Evolutionary conservation across 306 rosid genomes (phyloP), one percentile per base, ranked within the genome.

Genomic region (Citrullus mucosospermus): DNA sequence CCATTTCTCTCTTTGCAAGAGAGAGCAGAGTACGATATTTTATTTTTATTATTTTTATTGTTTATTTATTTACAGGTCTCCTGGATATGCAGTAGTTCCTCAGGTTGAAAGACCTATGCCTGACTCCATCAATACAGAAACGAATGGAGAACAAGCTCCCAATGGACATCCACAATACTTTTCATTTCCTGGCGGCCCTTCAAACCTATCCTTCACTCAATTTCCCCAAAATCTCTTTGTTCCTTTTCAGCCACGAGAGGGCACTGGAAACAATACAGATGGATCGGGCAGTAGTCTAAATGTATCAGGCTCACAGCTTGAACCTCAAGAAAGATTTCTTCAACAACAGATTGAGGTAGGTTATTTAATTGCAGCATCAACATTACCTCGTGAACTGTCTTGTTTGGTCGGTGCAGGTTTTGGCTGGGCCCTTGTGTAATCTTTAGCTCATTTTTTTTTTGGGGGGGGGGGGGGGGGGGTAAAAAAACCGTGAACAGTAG

Each of bases 281-380:
- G 86, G 82, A 81, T 78, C 82, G 82, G 87, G 79, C 56, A 77
- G 82, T 44, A 80, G 86, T 85, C 81, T 81, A 34, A 86, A 82
- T 57, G 28, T 79, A 75, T 77, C 84, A 73, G 87, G 82, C 60
- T 75, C 83, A 76, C 89, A 74, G 75, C 79, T 89, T 75, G 97
- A 89, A 84, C 90, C 89, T 63, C 93, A 92, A 54, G 85, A 41
- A 83, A 86, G 80, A 80, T 65, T 91, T 80, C 75, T 91, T 65
- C 82, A 84, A 59, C 83, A 51, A 76, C 97, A 89, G 85, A 91
- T 89, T 72, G 89, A 91, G 99, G 99, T 95, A 87, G 57, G 22
- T 13, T 32, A 59, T 56, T 59, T 67, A 57, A 17, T 30, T 41
- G 28, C 9, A 48, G 58, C 65, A 65, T 67, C 8, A 13, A 63